phyloP scores from a whole-genome alignment of 2,329 filamentous ascomycete genomes.

The Fusarium sp. region DNA sequence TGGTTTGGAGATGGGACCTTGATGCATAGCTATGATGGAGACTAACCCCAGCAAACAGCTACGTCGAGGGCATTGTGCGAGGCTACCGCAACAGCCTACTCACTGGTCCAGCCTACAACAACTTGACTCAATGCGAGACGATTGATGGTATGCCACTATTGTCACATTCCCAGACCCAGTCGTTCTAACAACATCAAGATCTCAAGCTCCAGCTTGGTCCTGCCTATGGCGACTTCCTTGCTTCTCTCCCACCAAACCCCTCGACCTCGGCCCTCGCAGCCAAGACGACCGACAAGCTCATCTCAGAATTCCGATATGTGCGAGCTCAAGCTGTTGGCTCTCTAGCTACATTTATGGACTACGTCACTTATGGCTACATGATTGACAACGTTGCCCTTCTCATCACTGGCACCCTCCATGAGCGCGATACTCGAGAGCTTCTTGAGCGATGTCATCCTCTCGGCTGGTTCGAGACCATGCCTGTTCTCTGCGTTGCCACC shows the following conservation, averaged over 20 bases:
- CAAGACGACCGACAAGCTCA: slow-evolving; percentile 97
- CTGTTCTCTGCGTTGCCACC: slow-evolving; percentile 94
- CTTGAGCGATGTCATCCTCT: slow-evolving; percentile 95
- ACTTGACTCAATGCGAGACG: slow-evolving; percentile 96
- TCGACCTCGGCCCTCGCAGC: slow-evolving; percentile 94
- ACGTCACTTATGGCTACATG: slow-evolving; percentile 99
- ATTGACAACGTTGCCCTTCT: slow-evolving; percentile 98
- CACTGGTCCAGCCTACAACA: slow-evolving; percentile 90
- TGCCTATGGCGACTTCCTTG: slow-evolving; percentile 96
- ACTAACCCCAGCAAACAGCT: slow-evolving; percentile 66
- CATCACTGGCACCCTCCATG: slow-evolving; percentile 97
- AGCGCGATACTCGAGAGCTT: slow-evolving; percentile 94
- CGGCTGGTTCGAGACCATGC: slow-evolving; percentile 99
- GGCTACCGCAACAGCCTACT: slow-evolving; percentile 96
- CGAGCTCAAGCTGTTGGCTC: slow-evolving; percentile 93
- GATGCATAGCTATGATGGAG: slow-evolving; percentile 37
- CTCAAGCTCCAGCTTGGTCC: slow-evolving; percentile 97
- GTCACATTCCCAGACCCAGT: background rate
- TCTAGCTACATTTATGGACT: slow-evolving; percentile 95
- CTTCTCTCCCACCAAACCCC: slow-evolving; percentile 91
- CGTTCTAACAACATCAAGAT: slow-evolving; percentile 65
- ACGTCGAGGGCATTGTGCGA: slow-evolving; percentile 96
- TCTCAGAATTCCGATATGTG: slow-evolving; percentile 96
- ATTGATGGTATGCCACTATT: slow-evolving; percentile 78
- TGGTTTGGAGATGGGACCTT: slow-evolving; percentile 16